These are phyloP conservation scores for Iodosphaeria phyllophila DNA, from an alignment of 2,329 filamentous ascomycete species.

Conservation along the genomic window DNA sequence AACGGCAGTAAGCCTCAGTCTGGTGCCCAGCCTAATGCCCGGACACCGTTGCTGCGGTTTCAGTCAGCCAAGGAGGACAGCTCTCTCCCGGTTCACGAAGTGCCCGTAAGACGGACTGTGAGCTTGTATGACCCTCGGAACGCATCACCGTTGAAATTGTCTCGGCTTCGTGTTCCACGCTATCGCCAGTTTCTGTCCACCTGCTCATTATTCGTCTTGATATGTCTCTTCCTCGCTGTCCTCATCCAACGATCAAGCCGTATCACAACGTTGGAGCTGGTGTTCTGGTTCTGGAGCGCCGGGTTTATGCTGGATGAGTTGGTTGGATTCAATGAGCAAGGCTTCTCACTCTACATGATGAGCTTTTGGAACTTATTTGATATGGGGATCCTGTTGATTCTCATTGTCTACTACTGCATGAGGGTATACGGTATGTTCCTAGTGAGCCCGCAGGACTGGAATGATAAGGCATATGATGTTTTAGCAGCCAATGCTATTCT, in stretches of 20 bases:
- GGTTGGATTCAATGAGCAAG: slow-evolving; percentile 90
- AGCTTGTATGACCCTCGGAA: slow-evolving; percentile 80
- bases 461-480: slow-evolving; percentile 83
- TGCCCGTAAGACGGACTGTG: slow-evolving; percentile 49
- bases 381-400: slow-evolving; percentile 67
- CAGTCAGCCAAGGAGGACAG: slow-evolving; percentile 14
- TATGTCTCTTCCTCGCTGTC: slow-evolving; percentile 72
- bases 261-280: slow-evolving; percentile 68
- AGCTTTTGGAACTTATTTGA: slow-evolving; percentile 97
- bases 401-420: slow-evolving; percentile 80
- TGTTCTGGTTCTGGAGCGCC: slow-evolving; percentile 97
- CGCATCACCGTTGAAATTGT: slow-evolving; percentile 81
- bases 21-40: slow-evolving; percentile 11
- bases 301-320: slow-evolving; percentile 95
- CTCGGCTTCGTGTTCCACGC: slow-evolving; percentile 72
- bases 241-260: slow-evolving; percentile 54
- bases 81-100: slow-evolving; percentile 14
- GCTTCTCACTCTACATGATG: slow-evolving; percentile 91
- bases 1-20: too few species aligned
- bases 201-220: slow-evolving; percentile 65
- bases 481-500: slow-evolving; percentile 80
- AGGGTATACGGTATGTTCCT: slow-evolving; percentile 75
- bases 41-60: slow-evolving; percentile 31
- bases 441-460: slow-evolving; percentile 54
- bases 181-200: slow-evolving; percentile 87